Conservation (phyloP, 192 early-diverging fungal species). For the Coemansia sp. region DNA sequence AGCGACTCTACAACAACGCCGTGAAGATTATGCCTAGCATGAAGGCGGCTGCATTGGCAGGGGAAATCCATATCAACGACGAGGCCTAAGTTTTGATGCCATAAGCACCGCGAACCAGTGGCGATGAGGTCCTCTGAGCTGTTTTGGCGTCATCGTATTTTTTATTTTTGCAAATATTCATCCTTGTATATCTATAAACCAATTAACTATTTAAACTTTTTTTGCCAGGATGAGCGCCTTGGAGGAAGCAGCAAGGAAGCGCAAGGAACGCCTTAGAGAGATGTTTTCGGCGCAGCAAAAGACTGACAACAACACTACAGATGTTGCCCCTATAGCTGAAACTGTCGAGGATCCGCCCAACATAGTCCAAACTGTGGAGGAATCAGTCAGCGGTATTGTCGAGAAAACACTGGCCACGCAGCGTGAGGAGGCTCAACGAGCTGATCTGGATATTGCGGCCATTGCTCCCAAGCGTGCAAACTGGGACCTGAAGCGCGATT, state of each 20-base stretch:
- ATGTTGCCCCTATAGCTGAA: background rate
- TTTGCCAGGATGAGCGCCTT: conserved; percentile 34
- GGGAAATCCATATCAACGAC: background rate
- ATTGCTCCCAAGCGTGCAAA: conserved; percentile 87
- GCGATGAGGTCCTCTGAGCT: background rate
- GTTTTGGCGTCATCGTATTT: background rate
- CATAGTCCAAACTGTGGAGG: background rate
- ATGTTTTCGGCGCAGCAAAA: conserved; percentile 7
- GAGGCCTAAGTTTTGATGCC: background rate
- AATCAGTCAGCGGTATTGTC: conserved; percentile 18
- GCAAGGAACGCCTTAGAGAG: conserved; percentile 65
- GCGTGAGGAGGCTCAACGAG: conserved; percentile 2
- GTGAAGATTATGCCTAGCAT: conserved; percentile 9
- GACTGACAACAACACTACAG: background rate
- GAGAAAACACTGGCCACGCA: conserved; percentile 23
- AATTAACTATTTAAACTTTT: background rate
- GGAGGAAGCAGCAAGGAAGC: conserved; percentile 65
- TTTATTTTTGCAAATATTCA: background rate
- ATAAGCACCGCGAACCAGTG: background rate
- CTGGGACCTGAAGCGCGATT: conserved; percentile 89
- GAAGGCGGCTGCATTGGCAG: background rate
- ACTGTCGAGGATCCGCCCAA: background rate
- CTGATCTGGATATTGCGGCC: conserved; percentile 69
- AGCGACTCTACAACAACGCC: background rate
- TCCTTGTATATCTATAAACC: background rate